Base-by-base conservation (phyloP, 129 eudicot species). In the Flaveria sonorensis region DNA sequence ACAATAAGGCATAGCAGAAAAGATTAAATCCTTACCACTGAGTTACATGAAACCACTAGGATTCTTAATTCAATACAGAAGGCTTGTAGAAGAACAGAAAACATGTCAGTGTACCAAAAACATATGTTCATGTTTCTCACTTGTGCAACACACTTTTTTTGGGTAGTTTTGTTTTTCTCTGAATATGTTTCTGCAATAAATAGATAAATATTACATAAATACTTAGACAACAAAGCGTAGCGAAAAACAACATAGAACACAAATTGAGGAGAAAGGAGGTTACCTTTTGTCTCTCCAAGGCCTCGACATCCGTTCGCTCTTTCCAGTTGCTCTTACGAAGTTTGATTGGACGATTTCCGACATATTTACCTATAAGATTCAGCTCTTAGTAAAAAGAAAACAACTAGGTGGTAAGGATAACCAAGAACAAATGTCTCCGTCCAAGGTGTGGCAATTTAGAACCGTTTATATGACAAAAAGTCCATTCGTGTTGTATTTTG, bases 261-360 rank as follows among this genome's bases (percentile, higher is more conserved):
- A 66, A 40, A 56, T 7, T 30, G 28, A 18, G 7, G 30, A 40
- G 18, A 47, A 2, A 66, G 14, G 36, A 14, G 13, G 50, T 59
- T 70, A 91, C 99, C 96, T 89, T 94, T 51, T 91, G 99, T 75
- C 90, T 89, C 78, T 77, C 90, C 73, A 94, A 62, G 10, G 99
- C 99, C 82, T 91, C 96, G 11, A 73, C 47, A 72, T 94, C 99
- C 30, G 90, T 94, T 80, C 99, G 89, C 78, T 94, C 99, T 67
- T 82, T 94, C 99, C 99, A 94, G 66, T 90, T 94, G 92, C 99
- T 94, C 84, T 91, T 94, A 19, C 93, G 92, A 51, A 94, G 88
- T 84, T 94, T 91, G 75, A 94, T 89, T 5, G 98, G 98, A 20
- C 98, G 92, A 76, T 94, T 94, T 52, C 98, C 98, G 18, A 94